Percentiles rank a stretch among this genome's conserved stretches.
phyloP scores from a whole-genome alignment of 2,329 filamentous ascomycete genomes.

The Penicillium sp. region DNA sequence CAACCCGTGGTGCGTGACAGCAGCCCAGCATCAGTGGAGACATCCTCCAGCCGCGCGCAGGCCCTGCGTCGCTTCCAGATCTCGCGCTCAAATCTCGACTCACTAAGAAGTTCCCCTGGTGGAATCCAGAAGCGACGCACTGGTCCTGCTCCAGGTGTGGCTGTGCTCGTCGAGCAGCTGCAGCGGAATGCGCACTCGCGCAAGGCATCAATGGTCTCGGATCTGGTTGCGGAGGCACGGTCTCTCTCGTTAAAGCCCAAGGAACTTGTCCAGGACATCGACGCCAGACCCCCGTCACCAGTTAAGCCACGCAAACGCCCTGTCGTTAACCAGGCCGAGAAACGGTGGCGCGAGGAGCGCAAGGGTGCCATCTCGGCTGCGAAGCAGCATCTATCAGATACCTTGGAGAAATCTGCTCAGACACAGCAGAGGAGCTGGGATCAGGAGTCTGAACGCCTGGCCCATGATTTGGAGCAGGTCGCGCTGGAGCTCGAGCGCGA shows the following conservation, averaged over 20 bases:
- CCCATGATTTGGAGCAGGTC: slow-evolving; percentile 43
- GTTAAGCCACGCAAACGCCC: slow-evolving; percentile 39
- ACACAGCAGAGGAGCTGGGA: slow-evolving; percentile 42
- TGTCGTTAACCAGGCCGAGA: slow-evolving; percentile 44
- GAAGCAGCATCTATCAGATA: slow-evolving; percentile 35
- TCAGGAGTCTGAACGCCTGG: slow-evolving; percentile 44
- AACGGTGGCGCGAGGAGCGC: slow-evolving; percentile 39
- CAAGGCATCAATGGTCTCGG: slow-evolving; percentile 36
- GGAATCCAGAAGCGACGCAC: slow-evolving; percentile 40
- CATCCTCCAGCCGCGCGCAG: slow-evolving; percentile 21
- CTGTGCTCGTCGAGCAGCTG: slow-evolving; percentile 44
- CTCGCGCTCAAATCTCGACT: slow-evolving; percentile 32
- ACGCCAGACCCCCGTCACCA: background rate
- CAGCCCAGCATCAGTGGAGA: slow-evolving; percentile 8
- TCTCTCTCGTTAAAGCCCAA: slow-evolving; percentile 7
- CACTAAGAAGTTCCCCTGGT: slow-evolving; percentile 27
- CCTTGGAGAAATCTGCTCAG: slow-evolving; percentile 39
- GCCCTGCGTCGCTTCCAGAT: slow-evolving; percentile 44
- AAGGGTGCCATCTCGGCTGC: slow-evolving; percentile 36
- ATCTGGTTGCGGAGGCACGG: slow-evolving; percentile 25
- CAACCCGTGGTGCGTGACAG: background rate
- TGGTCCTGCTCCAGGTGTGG: slow-evolving; percentile 29
- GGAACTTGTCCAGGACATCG: slow-evolving; percentile 11
- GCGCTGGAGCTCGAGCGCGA: slow-evolving; percentile 44
- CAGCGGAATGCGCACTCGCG: slow-evolving; percentile 34